Base-by-base conservation (phyloP, 192 early-diverging fungal genomes). In the Coemansia sp. region DNA sequence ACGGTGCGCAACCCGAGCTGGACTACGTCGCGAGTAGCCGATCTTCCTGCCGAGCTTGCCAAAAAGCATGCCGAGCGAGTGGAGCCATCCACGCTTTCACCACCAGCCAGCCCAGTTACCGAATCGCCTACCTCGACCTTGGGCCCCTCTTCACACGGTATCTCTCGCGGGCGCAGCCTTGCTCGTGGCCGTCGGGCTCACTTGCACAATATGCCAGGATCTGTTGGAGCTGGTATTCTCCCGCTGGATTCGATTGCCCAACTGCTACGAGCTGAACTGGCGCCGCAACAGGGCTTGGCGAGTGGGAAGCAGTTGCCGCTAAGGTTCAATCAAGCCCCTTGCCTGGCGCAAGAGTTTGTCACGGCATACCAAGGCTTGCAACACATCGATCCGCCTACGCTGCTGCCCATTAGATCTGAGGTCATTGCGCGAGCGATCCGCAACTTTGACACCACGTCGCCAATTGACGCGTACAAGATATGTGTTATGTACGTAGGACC, bases 401-500 rank as follows among this genome's bases (percentile, higher is more conserved):
- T 88, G 29, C 75, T 97, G 36, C 90, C 95, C 5, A 86, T 92
- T 15, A 88, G 93, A 23, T 51, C 72, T 64, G 94, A 95, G 46
- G 78, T 87, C 6, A 90, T 90, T 6, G 82, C 75, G 10, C 88
- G 97, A 25, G 89, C 91, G 8, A 62, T 99, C 32, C 88, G 87
- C 19, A 89, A 93, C 4, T 81, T 99, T 67, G 97, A 99, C 80
- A 86, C 85, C 39, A 96, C 89, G 2, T 91, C 95, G 4, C 91
- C 94, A 3, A 89, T 94, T 4, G 95, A 99, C 76, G 87, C 95
- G 67, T 93, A 98, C 85, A 99, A 99, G 84, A 92, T 98, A 71
- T 95, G 95, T 14, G 90, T 99, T 8, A 80, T 95, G 0, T 99
- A 97, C 75, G 92, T 97, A 27, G 94, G 91, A 10, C 91, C 88